phyloP scores from a whole-genome alignment of 495 filamentous ascomycete species.

The Pyrenula massariospora region DNA sequence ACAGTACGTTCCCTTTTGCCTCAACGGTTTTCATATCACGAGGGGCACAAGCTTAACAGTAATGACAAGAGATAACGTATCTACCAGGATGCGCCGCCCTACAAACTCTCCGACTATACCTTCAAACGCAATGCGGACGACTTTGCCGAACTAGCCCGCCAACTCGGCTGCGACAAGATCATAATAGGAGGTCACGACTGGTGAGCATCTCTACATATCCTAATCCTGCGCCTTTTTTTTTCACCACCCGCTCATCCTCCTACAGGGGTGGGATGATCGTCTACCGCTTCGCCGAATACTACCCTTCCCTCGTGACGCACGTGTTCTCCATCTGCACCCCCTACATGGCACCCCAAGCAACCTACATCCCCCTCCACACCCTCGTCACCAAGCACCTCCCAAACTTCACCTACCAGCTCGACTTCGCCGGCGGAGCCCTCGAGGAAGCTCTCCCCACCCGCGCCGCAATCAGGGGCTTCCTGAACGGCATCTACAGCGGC shows the following conservation, averaged over 20 bases:
- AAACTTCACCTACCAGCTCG: slow-evolving; percentile 76
- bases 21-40: not conserved
- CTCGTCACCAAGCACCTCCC: slow-evolving; percentile 47
- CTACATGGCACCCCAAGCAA: slow-evolving; percentile 38
- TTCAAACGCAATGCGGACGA: slow-evolving; percentile 60
- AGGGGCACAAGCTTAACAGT: not conserved
- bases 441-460: slow-evolving; percentile 44
- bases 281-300: slow-evolving; percentile 55
- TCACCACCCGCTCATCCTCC: not conserved
- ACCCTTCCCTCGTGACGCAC: slow-evolving; percentile 57
- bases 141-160: slow-evolving; percentile 49
- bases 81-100: slow-evolving; percentile 42
- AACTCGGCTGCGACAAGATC: slow-evolving; percentile 44
- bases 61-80: slow-evolving; percentile 1
- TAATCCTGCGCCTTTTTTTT: not conserved
- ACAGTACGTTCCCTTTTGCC: slow-evolving; percentile 43
- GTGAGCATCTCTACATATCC: slow-evolving; percentile 31
- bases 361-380: slow-evolving; percentile 37
- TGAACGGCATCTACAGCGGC: slow-evolving; percentile 60
- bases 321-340: slow-evolving; percentile 76
- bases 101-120: slow-evolving; percentile 44
- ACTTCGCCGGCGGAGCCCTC: slow-evolving; percentile 54
- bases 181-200: slow-evolving; percentile 84
- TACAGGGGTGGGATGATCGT: slow-evolving; percentile 42
- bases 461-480: slow-evolving; percentile 50